Percentiles rank a stretch among this genome's conserved stretches.
Conservation (phyloP, 2,329 filamentous ascomycete genomes). For the Diaporthe ilicicola region DNA sequence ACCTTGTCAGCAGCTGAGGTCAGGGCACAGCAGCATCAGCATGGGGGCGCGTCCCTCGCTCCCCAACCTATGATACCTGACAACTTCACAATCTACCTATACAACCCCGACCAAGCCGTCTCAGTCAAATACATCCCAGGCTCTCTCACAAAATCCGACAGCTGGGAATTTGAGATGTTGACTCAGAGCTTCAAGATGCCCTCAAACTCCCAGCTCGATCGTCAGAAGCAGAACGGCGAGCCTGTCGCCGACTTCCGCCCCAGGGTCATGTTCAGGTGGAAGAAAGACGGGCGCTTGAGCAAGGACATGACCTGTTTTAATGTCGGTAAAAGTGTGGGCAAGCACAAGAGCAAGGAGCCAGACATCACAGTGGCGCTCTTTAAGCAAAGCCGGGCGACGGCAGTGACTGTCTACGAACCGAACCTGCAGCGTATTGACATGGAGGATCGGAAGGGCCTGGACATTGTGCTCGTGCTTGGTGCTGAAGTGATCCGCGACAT, state of each 20-base stretch:
- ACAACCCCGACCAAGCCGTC: conserved; percentile 90
- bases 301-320: conserved; percentile 91
- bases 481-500: conserved; percentile 73
- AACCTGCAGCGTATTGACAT: conserved; percentile 91
- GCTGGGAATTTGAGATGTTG: conserved; percentile 94
- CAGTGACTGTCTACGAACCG: conserved; percentile 88
- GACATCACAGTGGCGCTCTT: conserved; percentile 96
- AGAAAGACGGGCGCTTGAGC: conserved; percentile 83
- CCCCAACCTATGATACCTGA: conserved; percentile 78
- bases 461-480: conserved; percentile 77
- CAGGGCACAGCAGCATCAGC: conserved; percentile 60
- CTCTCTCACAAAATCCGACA: conserved; percentile 80
- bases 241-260: conserved; percentile 63
- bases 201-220: conserved; percentile 80
- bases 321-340: conserved; percentile 77
- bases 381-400: conserved; percentile 69
- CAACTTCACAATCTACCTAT: conserved; percentile 85
- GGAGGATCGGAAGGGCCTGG: conserved; percentile 92
- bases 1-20: conserved; percentile 83
- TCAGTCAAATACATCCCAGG: conserved; percentile 74
- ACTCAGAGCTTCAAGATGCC: conserved; percentile 84
- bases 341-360: conserved; percentile 86
- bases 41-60: conserved; percentile 55
- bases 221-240: conserved; percentile 64
- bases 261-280: conserved; percentile 87